Base-by-base conservation (phyloP, 1,284 basidiomycete species). In the Volvariella surrecta region DNA sequence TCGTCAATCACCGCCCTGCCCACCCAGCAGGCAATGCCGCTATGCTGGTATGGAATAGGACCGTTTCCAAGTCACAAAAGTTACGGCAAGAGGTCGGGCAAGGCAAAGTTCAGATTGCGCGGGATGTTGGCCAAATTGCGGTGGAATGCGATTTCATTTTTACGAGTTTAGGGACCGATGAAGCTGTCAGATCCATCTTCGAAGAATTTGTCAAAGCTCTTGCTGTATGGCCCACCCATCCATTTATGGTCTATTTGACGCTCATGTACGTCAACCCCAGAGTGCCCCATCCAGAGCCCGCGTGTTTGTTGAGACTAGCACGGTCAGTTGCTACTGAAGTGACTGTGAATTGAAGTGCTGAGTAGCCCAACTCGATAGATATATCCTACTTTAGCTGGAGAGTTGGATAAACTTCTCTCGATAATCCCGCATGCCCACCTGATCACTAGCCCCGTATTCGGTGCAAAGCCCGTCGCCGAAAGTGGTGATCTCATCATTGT, bases 301-400 rank as follows among this genome's bases (percentile, higher is more conserved):
- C 60, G 86, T 88, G 44, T 87, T 90, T 51, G 82, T 89, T 18
- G 88, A 91, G 53, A 87, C 82, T 11, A 82, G 79, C 60, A 91
- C 88, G 3, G 82, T 85, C 46, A 48, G 77, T 64, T 15, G 42
- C 13, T 40, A 24, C 9, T 15, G 15, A 31, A 15, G 15, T 40
- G 22, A 24, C 37, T 30, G 9, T 43, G 17, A 15, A n/a, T n/a
- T n/a, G n/a, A 31, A 45, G 8, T 34, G 13, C n/a, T n/a, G n/a
- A n/a, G n/a, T n/a, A 28, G 24, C 24, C 11, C 6, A 28, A 28
- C 17, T 45, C 43, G 20, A 49, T 55, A 85, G 74, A 75, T 83
- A 43, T 87, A 82, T 57, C 89, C 87, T 4, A 62, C 74, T 11
- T 64, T 85, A 3, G 77, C 87, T 48, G 88, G 75, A 48, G 75